Conservation (phyloP, 2,329 filamentous ascomycete species). For the Biscogniauxia mediterranea region DNA sequence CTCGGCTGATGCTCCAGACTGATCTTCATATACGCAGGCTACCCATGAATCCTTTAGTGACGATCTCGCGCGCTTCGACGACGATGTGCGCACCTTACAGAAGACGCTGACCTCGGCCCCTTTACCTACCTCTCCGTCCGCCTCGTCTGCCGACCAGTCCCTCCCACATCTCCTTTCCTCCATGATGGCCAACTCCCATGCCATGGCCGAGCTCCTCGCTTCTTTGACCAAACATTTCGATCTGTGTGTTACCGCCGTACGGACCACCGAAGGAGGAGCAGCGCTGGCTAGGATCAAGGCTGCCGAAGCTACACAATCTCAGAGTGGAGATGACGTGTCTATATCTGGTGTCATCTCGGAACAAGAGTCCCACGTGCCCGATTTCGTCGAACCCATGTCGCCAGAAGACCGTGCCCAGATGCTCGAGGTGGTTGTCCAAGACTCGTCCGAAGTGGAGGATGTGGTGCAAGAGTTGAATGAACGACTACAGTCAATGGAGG, state of each 20-base stretch:
- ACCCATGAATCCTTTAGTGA: slow-evolving; percentile 73
- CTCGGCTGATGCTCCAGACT: not conserved
- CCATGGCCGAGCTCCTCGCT: slow-evolving; percentile 78
- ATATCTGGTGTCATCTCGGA: slow-evolving; percentile 66
- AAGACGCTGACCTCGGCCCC: slow-evolving; percentile 50
- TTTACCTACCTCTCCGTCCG: slow-evolving; percentile 34
- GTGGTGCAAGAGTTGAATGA: slow-evolving; percentile 71
- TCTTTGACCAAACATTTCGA: slow-evolving; percentile 88
- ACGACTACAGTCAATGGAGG: slow-evolving; percentile 74
- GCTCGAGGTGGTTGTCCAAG: slow-evolving; percentile 73
- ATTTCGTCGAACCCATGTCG: slow-evolving; percentile 69
- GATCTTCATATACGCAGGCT: slow-evolving; percentile 39
- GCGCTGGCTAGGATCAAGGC: slow-evolving; percentile 67
- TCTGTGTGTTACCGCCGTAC: slow-evolving; percentile 85
- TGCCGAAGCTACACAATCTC: slow-evolving; percentile 58
- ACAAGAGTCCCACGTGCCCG: slow-evolving; percentile 49
- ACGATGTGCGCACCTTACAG: slow-evolving; percentile 66
- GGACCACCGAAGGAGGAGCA: slow-evolving; percentile 80
- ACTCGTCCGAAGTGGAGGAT: slow-evolving; percentile 65
- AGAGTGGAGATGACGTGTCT: slow-evolving; percentile 49
- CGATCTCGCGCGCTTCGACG: slow-evolving; percentile 72
- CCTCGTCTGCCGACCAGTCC: slow-evolving; percentile 38
- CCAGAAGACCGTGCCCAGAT: slow-evolving; percentile 78
- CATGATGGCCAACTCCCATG: slow-evolving; percentile 72
- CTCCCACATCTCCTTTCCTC: slow-evolving; percentile 56